Conservation (phyloP, 768 basidiomycete genomes). For the Dacryopinax spathularia region DNA sequence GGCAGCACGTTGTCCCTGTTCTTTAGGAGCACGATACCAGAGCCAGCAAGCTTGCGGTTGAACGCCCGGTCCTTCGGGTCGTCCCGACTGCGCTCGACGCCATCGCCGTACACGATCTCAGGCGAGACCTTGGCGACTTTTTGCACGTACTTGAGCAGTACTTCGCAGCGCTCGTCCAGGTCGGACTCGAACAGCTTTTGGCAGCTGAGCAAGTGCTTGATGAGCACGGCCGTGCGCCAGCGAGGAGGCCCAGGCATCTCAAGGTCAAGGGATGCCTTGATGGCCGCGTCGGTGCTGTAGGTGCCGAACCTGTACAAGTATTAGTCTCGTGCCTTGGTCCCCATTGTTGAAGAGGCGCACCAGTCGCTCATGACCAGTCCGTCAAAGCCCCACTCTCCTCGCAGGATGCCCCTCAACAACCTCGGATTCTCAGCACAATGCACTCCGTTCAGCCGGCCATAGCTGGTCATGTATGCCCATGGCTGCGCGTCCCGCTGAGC, state of each 20-base stretch:
- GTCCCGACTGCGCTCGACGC: constrained; percentile 44
- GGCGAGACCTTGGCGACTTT: constrained; percentile 49
- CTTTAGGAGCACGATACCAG: constrained; percentile 53
- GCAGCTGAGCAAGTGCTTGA: constrained; percentile 5
- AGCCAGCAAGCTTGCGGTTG: constrained; percentile 41
- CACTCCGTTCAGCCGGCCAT: constrained; percentile 46
- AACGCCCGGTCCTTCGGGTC: constrained; percentile 45
- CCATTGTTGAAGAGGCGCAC: constrained; percentile 20
- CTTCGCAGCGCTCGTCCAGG: constrained; percentile 50
- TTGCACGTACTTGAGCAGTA: constrained; percentile 51
- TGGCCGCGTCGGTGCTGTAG: constrained; percentile 31
- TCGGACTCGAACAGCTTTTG: constrained; percentile 24
- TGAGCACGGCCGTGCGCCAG: constrained; percentile 13
- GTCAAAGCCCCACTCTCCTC: constrained; percentile 51
- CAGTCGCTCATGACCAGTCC: constrained; percentile 50
- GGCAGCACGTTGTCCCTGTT: constrained; percentile 47
- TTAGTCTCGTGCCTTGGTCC: not conserved
- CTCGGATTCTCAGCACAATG: constrained; percentile 43
- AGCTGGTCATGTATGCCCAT: constrained; percentile 54
- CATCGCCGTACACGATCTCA: constrained; percentile 59
- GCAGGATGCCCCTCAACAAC: constrained; percentile 39
- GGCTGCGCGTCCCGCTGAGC: constrained; percentile 30
- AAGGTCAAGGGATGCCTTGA: constrained; percentile 50
- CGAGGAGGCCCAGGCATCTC: constrained; percentile 41
- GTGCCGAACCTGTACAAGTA: constrained; percentile 27